Evolutionary conservation across 139 green algal species (phyloP).

Genomic region (Chlamydomonas asymmetrica): DNA sequence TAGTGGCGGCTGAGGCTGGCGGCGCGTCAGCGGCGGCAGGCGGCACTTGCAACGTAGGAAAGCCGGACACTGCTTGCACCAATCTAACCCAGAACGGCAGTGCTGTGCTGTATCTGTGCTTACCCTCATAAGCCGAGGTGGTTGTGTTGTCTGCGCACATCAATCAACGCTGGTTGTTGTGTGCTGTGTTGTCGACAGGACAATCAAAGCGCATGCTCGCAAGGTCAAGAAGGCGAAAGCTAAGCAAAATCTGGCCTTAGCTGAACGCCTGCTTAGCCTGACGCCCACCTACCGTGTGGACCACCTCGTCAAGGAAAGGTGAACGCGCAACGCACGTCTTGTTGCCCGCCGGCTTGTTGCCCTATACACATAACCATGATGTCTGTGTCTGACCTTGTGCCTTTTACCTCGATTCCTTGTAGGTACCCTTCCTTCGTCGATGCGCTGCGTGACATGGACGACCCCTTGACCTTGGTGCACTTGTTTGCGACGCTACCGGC

Average conservation of each 20-base stretch:
- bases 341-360: neutral
- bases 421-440: slow-evolving; percentile 98
- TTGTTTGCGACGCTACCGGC: slow-evolving; percentile 95
- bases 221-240: slow-evolving; percentile 83
- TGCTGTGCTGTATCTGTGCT: neutral
- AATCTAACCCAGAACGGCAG: too few species aligned
- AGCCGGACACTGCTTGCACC: neutral
- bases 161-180: neutral
- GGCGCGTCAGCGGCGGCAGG: too few species aligned
- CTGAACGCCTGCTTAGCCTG: slow-evolving; percentile 58
- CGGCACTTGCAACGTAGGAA: too few species aligned
- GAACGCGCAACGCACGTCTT: neutral
- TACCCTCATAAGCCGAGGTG: too few species aligned
- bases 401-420: neutral
- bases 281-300: slow-evolving; percentile 86
- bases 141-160: neutral
- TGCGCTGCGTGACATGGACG: slow-evolving; percentile 96
- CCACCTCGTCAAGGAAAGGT: slow-evolving; percentile 93
- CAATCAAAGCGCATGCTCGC: slow-evolving; percentile 59
- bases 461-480: slow-evolving; percentile 93
- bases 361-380: neutral
- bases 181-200: slow-evolving; percentile 28
- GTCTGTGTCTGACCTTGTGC: neutral
- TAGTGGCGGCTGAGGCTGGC: too few species aligned
- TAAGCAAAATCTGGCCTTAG: slow-evolving; percentile 76